Evolutionary conservation across 192 early-diverging fungal species (phyloP).

Genomic region (Umbelopsis ramanniana): DNA sequence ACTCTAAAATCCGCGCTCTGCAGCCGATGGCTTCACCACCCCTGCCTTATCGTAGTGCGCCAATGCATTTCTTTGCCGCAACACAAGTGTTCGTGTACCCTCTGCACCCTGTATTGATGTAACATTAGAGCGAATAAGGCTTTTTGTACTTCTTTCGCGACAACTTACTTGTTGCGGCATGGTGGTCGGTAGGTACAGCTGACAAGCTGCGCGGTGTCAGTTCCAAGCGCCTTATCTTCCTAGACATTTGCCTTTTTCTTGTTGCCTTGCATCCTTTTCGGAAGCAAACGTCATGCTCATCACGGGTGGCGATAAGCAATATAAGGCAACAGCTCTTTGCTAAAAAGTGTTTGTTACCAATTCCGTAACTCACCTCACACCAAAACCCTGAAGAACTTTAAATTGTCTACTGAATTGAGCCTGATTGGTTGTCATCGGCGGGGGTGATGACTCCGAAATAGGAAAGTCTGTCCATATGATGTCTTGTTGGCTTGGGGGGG

Average conservation of each 20-base stretch:
- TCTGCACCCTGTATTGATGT: neutral
- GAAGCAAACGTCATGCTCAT: constrained; percentile 3
- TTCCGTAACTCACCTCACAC: neutral
- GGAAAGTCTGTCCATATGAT: constrained; percentile 18
- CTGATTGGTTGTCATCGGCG: neutral
- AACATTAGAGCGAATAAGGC: neutral
- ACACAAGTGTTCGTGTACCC: neutral
- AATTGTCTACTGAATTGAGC: neutral
- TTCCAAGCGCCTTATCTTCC: neutral
- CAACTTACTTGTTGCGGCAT: constrained; percentile 14
- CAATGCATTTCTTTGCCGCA: neutral
- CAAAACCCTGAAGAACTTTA: constrained; percentile 12
- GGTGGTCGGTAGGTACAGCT: neutral
- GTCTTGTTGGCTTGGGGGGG: no score
- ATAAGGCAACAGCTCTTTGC: constrained; percentile 5
- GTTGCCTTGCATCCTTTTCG: neutral
- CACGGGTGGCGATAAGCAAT: neutral
- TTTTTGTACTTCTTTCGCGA: constrained; percentile 1
- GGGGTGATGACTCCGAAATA: neutral
- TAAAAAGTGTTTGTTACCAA: constrained; percentile 9
- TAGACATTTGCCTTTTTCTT: neutral
- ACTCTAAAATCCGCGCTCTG: neutral
- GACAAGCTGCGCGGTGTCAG: neutral
- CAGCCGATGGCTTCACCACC: no score
- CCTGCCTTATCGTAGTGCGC: neutral